Evolutionary conservation across 345 rosid species (phyloP).

Genomic region (Rhodamnia argentea): DNA sequence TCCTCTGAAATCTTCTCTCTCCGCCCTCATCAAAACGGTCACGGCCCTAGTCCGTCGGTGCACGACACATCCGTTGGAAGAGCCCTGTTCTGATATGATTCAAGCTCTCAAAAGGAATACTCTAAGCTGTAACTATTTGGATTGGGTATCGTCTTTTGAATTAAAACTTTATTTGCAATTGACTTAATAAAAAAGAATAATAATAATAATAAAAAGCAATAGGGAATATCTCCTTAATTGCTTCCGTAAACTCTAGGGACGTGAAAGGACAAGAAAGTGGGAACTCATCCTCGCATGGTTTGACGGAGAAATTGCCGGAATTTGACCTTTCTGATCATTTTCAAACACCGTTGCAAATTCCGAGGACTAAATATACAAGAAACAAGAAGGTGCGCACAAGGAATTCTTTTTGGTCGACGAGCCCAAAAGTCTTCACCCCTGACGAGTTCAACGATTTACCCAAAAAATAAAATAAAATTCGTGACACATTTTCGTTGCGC

Average conservation of each 20-base stretch:
- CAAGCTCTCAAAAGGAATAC: neutral
- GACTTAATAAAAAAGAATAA: neutral
- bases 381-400: neutral
- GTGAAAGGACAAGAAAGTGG: neutral
- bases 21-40: neutral
- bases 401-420: neutral
- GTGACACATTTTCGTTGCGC: no score
- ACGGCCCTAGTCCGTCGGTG: neutral
- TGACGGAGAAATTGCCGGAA: neutral
- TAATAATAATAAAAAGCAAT: neutral
- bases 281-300: neutral
- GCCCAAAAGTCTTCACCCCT: neutral
- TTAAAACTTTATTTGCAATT: accelerated
- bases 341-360: neutral
- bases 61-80: neutral
- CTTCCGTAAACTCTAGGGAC: neutral
- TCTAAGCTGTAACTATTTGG: neutral
- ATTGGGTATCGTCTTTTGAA: neutral
- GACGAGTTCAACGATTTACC: neutral
- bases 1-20: neutral
- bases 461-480: neutral
- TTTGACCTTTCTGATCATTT: neutral
- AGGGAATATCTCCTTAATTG: neutral
- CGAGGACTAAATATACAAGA: neutral
- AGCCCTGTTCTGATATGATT: neutral